These are phyloP conservation scores for Aphanomyces euteiches DNA, from an alignment of 352 stramenopile species.

Conservation along the genomic window DNA sequence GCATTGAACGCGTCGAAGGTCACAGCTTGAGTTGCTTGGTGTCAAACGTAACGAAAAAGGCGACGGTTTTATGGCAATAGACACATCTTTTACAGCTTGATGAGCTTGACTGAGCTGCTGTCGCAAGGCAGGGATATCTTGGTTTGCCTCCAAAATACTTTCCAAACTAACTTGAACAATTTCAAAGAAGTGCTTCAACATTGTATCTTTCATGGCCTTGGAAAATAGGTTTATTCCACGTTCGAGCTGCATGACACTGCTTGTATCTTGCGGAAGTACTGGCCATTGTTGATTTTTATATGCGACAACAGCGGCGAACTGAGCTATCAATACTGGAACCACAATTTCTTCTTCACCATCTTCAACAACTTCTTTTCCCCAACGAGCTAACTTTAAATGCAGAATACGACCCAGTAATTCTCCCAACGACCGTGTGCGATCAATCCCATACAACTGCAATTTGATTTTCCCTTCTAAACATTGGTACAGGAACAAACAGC, in stretches of 20 bases:
- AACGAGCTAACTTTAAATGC: constrained; percentile 80
- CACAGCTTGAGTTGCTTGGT: constrained; percentile 79
- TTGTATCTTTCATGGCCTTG: constrained; percentile 64
- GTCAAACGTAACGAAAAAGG: constrained; percentile 40
- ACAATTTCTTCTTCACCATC: constrained; percentile 78
- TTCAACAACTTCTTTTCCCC: constrained; percentile 78
- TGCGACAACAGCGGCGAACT: constrained; percentile 64
- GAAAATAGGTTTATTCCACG: constrained; percentile 80
- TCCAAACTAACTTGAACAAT: constrained; percentile 64
- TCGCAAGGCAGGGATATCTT: constrained; percentile 56
- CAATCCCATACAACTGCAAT: constrained; percentile 58
- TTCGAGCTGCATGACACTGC: constrained; percentile 64
- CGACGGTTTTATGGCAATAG: constrained; percentile 24
- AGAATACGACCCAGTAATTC: constrained; percentile 72
- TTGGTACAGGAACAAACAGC: constrained; percentile 82
- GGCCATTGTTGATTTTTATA: constrained; percentile 58
- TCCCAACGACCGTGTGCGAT: constrained; percentile 72
- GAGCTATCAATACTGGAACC: constrained; percentile 67
- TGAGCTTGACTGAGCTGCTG: constrained; percentile 61
- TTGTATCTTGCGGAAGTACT: constrained; percentile 55
- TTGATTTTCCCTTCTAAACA: constrained; percentile 68
- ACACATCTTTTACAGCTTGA: constrained; percentile 37
- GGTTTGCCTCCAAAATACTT: constrained; percentile 53
- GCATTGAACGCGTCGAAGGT: constrained; percentile 42
- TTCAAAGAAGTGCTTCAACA: constrained; percentile 85